Base-by-base conservation (phyloP, 345 rosid genomes). In the Euphorbia peplus region DNA sequence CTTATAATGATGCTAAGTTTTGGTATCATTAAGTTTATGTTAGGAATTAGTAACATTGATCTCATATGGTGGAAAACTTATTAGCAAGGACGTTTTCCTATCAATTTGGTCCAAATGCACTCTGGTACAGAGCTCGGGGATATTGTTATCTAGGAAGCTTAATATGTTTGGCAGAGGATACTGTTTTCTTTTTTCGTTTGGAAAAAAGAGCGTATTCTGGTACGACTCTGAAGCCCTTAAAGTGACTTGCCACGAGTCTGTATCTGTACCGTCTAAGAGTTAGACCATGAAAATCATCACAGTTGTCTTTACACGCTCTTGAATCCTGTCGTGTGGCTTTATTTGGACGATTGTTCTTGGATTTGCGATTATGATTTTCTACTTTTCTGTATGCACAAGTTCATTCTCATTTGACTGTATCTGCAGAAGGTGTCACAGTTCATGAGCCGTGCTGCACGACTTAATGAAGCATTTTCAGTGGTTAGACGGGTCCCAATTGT, bases 401-500 rank as follows among this genome's bases (percentile, higher is more conserved):
- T 63, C 41, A 29, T 29, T 58, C n/a, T 59, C 24, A 35, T 42
- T n/a, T n/a, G n/a, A n/a, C 35, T 57, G n/a, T 54, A 44, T 68
- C 19, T 75, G 82, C 91, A 87, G 95, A 89, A 87, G 91, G 88
- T 83, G 28, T 83, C 95, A 39, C 90, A 79, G 81, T 82, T 83
- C 71, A 88, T 56, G 69, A 90, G 81, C 64, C 95, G 87, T 15
- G 86, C 88, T 18, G 88, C 91, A 54, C 90, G 90, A 61, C 90
- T 90, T 48, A 90, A 91, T 4, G 96, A 95, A 73, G 97, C 99
- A 0, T 91, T 91, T 72, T 90, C 96, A 3, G 89, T 84, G 54
- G 91, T 84, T 81, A 86, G 82, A 78, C 85, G 96, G 44, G 91
- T 90, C 66, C 97, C 97, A 1, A 79, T 88, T 11, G 81, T 83